Percentiles rank a stretch among this genome's conserved stretches.
Conservation (phyloP, 2,329 filamentous ascomycete species). For the Phyllosticta citrichinensis region DNA sequence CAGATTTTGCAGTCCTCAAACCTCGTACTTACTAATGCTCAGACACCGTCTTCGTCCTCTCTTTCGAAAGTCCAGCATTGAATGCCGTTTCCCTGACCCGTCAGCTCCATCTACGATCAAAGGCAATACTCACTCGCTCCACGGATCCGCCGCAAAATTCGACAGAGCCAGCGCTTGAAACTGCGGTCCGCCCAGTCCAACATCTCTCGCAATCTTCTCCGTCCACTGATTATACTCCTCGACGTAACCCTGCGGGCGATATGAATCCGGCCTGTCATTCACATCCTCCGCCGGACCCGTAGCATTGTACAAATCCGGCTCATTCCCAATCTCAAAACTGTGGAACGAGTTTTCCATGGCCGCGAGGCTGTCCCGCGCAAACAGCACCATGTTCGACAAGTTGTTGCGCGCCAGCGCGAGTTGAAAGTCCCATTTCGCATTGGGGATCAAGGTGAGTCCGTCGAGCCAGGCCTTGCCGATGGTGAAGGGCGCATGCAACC, state of each 20-base stretch:
- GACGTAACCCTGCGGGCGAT: background rate
- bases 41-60: background rate
- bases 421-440: constrained; percentile 2
- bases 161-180: constrained; percentile 2
- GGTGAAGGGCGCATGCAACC: background rate
- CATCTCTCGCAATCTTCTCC: background rate
- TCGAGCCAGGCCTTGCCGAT: background rate
- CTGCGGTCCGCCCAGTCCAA: background rate
- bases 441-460: background rate
- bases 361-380: background rate
- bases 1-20: too few relatives aligned
- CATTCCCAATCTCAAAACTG: constrained; percentile 1
- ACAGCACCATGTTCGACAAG: background rate
- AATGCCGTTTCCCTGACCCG: background rate
- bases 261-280: background rate
- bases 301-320: constrained; percentile 1
- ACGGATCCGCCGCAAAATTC: background rate
- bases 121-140: background rate
- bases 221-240: background rate
- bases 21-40: background rate
- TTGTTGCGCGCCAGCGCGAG: background rate
- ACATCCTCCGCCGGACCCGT: background rate
- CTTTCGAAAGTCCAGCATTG: background rate
- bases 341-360: background rate
- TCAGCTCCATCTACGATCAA: background rate